Evolutionary conservation across 2,329 filamentous ascomycete species (phyloP).

Genomic region (Cytospora chrysosperma): DNA sequence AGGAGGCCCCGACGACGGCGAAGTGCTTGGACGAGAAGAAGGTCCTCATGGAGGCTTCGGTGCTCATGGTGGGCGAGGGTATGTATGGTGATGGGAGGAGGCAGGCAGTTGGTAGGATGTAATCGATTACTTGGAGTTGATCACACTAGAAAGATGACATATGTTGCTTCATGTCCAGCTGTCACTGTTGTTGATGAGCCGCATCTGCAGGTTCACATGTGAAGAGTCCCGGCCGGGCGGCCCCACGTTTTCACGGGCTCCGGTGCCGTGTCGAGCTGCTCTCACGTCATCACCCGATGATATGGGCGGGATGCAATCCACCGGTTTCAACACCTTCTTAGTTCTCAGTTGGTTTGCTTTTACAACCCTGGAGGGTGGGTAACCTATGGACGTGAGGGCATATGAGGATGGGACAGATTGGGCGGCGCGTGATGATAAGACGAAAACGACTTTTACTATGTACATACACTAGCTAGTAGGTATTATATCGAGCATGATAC

Average conservation of each 20-base stretch:
- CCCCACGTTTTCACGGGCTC: neutral
- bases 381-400: neutral
- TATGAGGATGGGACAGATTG: neutral
- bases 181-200: neutral
- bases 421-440: neutral
- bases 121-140: neutral
- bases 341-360: neutral
- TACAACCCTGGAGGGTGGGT: neutral
- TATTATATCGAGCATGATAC: too few relatives aligned
- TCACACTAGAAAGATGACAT: too few relatives aligned
- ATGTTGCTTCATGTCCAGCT: too few relatives aligned
- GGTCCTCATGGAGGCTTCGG: conserved; percentile 68
- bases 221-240: neutral
- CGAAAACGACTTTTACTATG: too few relatives aligned
- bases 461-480: too few relatives aligned
- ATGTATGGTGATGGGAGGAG: neutral
- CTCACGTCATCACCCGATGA: conserved; percentile 2
- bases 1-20: conserved; percentile 87
- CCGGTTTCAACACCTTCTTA: neutral
- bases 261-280: neutral
- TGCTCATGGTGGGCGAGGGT: conserved; percentile 49
- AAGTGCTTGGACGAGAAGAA: conserved; percentile 82
- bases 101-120: neutral
- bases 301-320: neutral
- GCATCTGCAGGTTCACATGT: neutral